Conservation (phyloP, 169 alveolate genomes). For the Eimeria acervulina region DNA sequence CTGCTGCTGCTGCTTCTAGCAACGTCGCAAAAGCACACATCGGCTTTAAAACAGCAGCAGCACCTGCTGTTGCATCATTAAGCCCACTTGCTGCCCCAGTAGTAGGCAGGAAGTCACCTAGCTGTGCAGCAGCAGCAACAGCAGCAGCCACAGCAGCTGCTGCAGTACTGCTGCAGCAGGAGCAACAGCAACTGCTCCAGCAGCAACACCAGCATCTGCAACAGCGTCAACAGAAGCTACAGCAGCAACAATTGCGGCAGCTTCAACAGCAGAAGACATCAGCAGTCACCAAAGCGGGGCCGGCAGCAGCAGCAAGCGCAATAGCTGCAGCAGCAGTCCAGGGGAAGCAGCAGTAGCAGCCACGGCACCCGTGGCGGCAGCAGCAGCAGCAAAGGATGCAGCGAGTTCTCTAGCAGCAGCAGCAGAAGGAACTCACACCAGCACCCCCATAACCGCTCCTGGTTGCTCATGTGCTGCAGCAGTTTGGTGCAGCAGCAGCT, state of each 20-base stretch:
- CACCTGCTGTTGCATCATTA: not conserved
- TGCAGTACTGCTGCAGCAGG: not conserved
- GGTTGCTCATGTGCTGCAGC: not conserved
- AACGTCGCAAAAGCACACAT: not conserved
- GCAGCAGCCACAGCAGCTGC: not conserved
- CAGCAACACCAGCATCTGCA: not conserved
- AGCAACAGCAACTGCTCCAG: not conserved
- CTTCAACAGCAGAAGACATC: too few relatives aligned
- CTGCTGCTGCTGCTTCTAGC: not conserved
- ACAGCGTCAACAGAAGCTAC: too few relatives aligned
- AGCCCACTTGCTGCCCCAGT: not conserved
- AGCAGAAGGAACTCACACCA: not conserved
- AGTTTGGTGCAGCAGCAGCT: not conserved
- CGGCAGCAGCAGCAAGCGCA: not conserved
- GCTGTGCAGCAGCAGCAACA: too few relatives aligned
- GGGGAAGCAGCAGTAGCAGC: constrained; percentile 2
- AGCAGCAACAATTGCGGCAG: too few relatives aligned
- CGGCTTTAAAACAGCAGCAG: not conserved
- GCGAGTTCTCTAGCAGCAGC: not conserved
- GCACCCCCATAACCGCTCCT: not conserved
- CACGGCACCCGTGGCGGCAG: not conserved
- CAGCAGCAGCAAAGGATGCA: not conserved
- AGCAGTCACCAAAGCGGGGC: too few relatives aligned
- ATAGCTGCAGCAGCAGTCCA: not conserved
- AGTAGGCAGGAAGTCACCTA: too few relatives aligned